These are phyloP conservation scores for Parascedosporium putredinis DNA, from an alignment of 2,329 filamentous ascomycete species.

Conservation along the genomic window DNA sequence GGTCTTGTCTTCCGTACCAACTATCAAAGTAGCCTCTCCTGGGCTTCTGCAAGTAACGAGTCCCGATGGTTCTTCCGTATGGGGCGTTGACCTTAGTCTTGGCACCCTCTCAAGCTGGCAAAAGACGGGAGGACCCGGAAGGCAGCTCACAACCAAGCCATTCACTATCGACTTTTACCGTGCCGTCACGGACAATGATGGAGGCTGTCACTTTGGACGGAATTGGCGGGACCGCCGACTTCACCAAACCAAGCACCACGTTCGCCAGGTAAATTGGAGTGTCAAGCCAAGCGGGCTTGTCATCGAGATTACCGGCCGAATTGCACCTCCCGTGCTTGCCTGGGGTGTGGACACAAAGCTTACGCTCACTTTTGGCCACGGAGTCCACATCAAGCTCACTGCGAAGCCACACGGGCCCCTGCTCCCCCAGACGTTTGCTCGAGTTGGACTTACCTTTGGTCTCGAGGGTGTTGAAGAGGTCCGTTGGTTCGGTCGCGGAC, in stretches of 20 bases:
- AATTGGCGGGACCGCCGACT: constrained; percentile 43
- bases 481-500: constrained; percentile 59
- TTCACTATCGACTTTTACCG: constrained; percentile 49
- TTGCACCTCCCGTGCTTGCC: constrained; percentile 53
- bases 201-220: constrained; percentile 39
- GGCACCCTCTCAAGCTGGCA: constrained; percentile 33
- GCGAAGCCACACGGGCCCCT: constrained; percentile 35
- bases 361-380: constrained; percentile 43
- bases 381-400: constrained; percentile 38
- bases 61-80: constrained; percentile 24
- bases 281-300: constrained; percentile 9
- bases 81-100: constrained; percentile 31
- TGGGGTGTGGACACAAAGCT: constrained; percentile 44
- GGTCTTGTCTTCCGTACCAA: constrained; percentile 16
- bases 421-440: constrained; percentile 47
- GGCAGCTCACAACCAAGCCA: constrained; percentile 33
- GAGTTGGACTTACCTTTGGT: constrained; percentile 49
- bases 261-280: constrained; percentile 24
- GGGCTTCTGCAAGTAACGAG: constrained; percentile 24
- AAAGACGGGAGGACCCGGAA: constrained; percentile 10
- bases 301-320: constrained; percentile 38
- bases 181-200: constrained; percentile 56
- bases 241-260: constrained; percentile 34
- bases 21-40: constrained; percentile 17
- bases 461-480: constrained; percentile 27